Evolutionary conservation across 1,139 yeast species (phyloP), one percentile per base, ranked within the genome.

Genomic region (Zygosaccharomyces sapae): DNA sequence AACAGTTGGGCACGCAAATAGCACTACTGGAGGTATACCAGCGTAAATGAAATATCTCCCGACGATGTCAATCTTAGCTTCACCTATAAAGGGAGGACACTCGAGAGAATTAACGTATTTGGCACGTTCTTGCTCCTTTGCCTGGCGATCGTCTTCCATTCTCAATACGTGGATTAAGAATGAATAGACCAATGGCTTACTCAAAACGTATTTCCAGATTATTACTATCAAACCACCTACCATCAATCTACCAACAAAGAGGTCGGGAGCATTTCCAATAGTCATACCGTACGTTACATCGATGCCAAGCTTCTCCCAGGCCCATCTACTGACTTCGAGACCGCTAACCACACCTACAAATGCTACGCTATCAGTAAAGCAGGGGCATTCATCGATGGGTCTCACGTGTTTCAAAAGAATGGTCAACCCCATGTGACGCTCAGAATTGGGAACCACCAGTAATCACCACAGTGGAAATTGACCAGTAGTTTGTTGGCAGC

Each of bases 361-460:
- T 2, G 97, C 95, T 18, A 92, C 96, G 6, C 94, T 82, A 62
- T 92, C 98, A 61, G 88, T 97, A 65, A 85, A 90, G 64, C 98
- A 92, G 0, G 98, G 98, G 63, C 98, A 92, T 59, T 84, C 86
- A 59, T 92, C 98, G 9, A 86, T 83, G 0, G 98, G 97, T 52
- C 80, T 82, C 0, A 90, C 86, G 66, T 89, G 96, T 42, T 77
- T 70, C 59, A 84, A 82, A 37, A 85, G 73, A 38, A 86, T 69
- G 1, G 69, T 55, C 12, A 80, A 59, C 44, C 81, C 29, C 76
- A 62, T 0, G 67, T 53, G 2, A 79, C 59, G 5, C 76, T 58
- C 0, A 70, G 39, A 0, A 77, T 42, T 1, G 83, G 77, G 18
- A 70, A 68, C 46, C 65, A 59, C 42, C 62, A 48, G 24, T 53